These are phyloP conservation scores for Pleurozium schreberi DNA, from an alignment of 225 moss, liverwort and hornwort genomes.

Conservation along the genomic window DNA sequence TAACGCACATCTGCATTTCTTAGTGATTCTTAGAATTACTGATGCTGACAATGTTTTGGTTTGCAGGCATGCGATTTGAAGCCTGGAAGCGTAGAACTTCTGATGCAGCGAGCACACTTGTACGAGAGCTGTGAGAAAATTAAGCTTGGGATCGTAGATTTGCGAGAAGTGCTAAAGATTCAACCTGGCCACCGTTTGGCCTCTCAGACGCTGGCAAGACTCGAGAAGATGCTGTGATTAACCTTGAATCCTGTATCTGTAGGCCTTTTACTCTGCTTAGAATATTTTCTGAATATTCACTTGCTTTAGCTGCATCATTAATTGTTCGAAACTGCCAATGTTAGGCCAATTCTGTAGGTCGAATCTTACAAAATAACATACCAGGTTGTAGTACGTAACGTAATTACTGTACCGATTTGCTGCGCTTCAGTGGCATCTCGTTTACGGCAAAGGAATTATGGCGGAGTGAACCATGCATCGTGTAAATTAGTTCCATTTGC, in stretches of 20 bases:
- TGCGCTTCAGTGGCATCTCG: background rate
- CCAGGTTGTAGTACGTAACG: background rate
- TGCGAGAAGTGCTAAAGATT: constrained; percentile 64
- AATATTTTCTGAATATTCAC: background rate
- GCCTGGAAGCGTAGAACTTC: constrained; percentile 36
- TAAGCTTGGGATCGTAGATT: constrained; percentile 69
- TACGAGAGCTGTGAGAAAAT: constrained; percentile 99
- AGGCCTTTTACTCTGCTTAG: background rate
- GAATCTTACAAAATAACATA: constrained; percentile 15
- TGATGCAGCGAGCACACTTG: constrained; percentile 87
- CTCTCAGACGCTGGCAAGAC: constrained; percentile 55
- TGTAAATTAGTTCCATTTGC: constrained; percentile 16
- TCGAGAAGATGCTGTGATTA: constrained; percentile 70
- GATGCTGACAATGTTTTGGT: background rate
- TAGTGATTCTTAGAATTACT: background rate
- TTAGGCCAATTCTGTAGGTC: background rate
- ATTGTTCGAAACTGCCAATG: constrained; percentile 2
- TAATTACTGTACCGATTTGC: constrained; percentile 5
- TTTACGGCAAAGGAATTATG: constrained; percentile 8
- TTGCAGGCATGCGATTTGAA: constrained; percentile 77
- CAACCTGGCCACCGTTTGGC: constrained; percentile 67
- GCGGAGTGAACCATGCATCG: constrained; percentile 5
- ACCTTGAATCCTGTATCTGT: background rate
- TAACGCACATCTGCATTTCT: background rate
- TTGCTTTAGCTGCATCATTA: background rate